Evolutionary conservation across 345 rosid species (phyloP).

Genomic region (Gynandropsis gynandra): DNA sequence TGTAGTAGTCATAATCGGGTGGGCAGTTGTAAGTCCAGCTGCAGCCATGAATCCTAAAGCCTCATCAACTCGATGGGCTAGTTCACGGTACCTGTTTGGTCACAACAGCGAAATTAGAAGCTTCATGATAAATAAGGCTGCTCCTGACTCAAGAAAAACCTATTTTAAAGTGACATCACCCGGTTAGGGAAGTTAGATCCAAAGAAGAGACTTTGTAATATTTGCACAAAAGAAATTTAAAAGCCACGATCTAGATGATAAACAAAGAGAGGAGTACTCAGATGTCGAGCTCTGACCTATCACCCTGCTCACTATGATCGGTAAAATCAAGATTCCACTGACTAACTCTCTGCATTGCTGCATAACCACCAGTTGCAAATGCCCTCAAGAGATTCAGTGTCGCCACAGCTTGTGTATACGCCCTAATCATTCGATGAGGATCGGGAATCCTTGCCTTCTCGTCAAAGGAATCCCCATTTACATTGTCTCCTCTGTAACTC

Average conservation of each 20-base stretch:
- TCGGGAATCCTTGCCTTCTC: constrained; percentile 60
- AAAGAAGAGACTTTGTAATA: too few species aligned
- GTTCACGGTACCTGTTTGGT: constrained; percentile 41
- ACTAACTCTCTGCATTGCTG: constrained; percentile 67
- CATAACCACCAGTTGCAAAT: constrained; percentile 64
- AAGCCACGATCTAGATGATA: background rate
- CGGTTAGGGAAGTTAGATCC: too few species aligned
- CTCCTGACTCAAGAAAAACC: background rate
- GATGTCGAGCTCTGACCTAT: constrained; percentile 32
- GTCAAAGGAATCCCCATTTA: constrained; percentile 59
- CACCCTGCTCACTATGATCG: constrained; percentile 59
- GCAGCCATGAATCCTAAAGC: constrained; percentile 69
- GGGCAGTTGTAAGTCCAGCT: constrained; percentile 53
- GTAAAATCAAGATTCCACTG: constrained; percentile 67
- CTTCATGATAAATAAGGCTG: constrained; percentile 1
- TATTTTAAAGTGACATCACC: background rate
- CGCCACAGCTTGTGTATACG: constrained; percentile 53
- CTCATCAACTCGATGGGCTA: constrained; percentile 60
- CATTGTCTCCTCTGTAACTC: constrained; percentile 59
- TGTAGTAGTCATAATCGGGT: constrained; percentile 52
- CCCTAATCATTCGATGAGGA: constrained; percentile 57
- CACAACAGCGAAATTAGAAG: constrained; percentile 7
- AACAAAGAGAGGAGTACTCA: background rate
- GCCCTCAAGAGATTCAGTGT: constrained; percentile 62
- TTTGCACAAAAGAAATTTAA: background rate